These are phyloP conservation scores for Apium graveolens DNA, from an alignment of 129 eudicot genomes.

Conservation along the genomic window DNA sequence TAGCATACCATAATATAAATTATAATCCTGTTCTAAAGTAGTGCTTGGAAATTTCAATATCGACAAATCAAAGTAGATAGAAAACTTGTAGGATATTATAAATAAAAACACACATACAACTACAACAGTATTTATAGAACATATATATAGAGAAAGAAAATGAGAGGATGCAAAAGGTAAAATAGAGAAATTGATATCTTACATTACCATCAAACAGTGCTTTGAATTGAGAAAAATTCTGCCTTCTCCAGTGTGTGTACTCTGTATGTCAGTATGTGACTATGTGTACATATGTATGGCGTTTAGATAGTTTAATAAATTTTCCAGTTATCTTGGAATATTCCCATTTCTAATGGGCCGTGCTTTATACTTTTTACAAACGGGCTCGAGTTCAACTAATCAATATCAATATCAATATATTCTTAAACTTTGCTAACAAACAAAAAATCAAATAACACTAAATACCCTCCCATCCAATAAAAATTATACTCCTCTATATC, in stretches of 20 bases:
- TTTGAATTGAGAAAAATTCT: background rate
- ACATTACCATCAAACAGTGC: constrained; percentile 12
- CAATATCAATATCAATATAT: too few species aligned
- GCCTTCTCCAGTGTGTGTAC: background rate
- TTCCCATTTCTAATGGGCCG: background rate
- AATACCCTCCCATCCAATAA: too few species aligned
- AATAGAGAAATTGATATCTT: constrained; percentile 3
- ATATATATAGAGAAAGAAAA: background rate
- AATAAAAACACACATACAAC: background rate
- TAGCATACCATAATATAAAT: background rate
- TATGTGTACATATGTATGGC: background rate
- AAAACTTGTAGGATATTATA: background rate
- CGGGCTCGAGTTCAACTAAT: background rate
- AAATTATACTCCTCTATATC: too few species aligned
- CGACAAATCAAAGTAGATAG: background rate
- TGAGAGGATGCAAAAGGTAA: background rate
- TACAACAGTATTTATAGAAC: background rate
- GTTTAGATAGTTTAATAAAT: background rate
- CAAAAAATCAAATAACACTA: too few species aligned
- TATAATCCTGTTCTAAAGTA: background rate
- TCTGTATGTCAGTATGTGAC: background rate
- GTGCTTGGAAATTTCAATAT: background rate
- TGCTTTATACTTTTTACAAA: background rate
- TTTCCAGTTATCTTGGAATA: background rate
- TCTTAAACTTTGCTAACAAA: too few species aligned